phyloP scores from a whole-genome alignment of 148 eudicot genomes.

The Diospyros lotus region DNA sequence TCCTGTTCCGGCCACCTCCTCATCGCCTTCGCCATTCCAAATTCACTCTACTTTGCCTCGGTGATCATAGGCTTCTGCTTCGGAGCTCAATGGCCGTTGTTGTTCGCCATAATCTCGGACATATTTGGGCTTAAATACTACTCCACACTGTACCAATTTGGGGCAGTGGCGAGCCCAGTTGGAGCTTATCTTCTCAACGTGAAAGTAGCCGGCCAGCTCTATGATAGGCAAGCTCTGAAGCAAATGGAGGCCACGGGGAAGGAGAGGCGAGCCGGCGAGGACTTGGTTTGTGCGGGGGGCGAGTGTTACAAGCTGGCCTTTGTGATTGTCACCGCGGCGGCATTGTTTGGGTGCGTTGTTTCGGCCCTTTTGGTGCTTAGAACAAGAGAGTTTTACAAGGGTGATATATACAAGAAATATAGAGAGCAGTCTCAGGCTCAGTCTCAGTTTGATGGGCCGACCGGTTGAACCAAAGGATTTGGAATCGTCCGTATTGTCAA shows the following conservation, averaged over 20 bases:
- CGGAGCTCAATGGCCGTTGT: slow-evolving; percentile 43
- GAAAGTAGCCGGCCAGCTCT: slow-evolving; percentile 34
- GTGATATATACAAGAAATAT: slow-evolving; percentile 50
- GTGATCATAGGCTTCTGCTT: slow-evolving; percentile 48
- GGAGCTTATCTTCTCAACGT: slow-evolving; percentile 44
- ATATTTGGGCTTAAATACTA: slow-evolving; percentile 51
- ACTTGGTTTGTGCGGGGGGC: slow-evolving; percentile 34
- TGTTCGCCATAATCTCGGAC: slow-evolving; percentile 50
- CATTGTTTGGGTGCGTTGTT: slow-evolving; percentile 31
- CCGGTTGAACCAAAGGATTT: no score
- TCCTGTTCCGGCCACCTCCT: slow-evolving; percentile 40
- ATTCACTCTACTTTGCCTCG: slow-evolving; percentile 37
- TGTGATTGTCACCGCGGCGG: slow-evolving; percentile 23
- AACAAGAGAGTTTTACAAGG: slow-evolving; percentile 40
- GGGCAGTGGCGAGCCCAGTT: slow-evolving; percentile 42
- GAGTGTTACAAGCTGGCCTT: slow-evolving; percentile 38
- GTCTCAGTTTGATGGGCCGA: not conserved
- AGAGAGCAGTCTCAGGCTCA: slow-evolving; percentile 25
- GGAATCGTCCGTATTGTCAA: no score
- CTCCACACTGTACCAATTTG: slow-evolving; percentile 48
- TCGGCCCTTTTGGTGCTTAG: slow-evolving; percentile 36
- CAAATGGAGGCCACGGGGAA: slow-evolving; percentile 34
- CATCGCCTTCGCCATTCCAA: slow-evolving; percentile 38
- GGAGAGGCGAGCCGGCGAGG: slow-evolving; percentile 22
- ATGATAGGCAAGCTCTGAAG: slow-evolving; percentile 24